Evolutionary conservation across 345 rosid genomes (phyloP).

Genomic region (Sisymbrium irio): DNA sequence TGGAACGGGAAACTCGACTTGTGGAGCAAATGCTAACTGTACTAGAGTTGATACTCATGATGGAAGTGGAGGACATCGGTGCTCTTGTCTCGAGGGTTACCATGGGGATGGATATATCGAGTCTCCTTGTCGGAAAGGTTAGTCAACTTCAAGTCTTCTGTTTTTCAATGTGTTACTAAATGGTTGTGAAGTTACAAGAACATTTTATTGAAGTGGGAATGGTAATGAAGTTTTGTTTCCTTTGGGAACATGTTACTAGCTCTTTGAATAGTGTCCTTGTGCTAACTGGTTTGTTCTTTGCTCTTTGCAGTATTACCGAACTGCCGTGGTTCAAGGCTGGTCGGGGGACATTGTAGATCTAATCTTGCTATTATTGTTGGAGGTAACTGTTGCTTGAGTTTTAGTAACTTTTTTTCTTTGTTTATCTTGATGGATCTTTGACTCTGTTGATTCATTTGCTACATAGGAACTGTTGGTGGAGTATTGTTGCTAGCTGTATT

Average conservation of each 20-base stretch:
- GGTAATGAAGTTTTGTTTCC: not conserved
- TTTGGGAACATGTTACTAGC: too few relatives aligned
- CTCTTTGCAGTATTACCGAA: constrained; percentile 28
- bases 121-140: constrained; percentile 63
- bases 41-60: not conserved
- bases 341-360: constrained; percentile 44
- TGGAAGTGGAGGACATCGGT: constrained; percentile 41
- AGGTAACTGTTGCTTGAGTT: constrained; percentile 51
- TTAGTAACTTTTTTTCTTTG: constrained; percentile 9
- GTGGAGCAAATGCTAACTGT: constrained; percentile 40
- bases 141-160: constrained; percentile 37
- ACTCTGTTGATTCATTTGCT: constrained; percentile 1
- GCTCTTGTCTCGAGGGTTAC: constrained; percentile 53
- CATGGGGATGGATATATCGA: constrained; percentile 56
- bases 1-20: not conserved
- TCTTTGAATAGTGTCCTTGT: too few relatives aligned
- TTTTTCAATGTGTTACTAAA: not conserved
- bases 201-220: not conserved
- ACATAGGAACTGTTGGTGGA: constrained; percentile 59
- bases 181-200: not conserved
- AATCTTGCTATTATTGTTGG: constrained; percentile 52
- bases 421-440: constrained; percentile 17
- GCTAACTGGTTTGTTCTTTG: not conserved
- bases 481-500: constrained; percentile 46
- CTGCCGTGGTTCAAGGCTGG: constrained; percentile 44